Evolutionary conservation across 1,284 basidiomycete genomes (phyloP), one percentile per base, ranked within the genome.

Genomic region (Schizophyllum amplum): DNA sequence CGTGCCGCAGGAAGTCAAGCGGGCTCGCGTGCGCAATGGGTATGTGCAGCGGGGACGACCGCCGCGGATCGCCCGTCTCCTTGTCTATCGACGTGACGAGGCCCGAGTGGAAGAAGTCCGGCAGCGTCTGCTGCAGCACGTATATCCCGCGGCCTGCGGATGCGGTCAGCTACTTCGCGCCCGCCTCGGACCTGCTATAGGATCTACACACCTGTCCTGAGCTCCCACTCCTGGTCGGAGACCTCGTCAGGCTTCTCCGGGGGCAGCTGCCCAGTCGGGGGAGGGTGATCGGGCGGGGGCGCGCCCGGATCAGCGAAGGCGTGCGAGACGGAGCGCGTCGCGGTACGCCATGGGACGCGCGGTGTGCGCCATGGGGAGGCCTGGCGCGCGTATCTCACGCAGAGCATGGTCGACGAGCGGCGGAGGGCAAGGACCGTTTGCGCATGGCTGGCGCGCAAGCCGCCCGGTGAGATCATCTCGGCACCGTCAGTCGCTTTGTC

Each of bases 101-200:
- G 0, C 88, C 89, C 4, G 74, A 74, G 13, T 74, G 66, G 66
- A 91, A 91, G 69, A 90, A 90, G n/a, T 77, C 74, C 0, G 86
- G 86, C 1, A 90, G 75, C 0, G 88, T 89, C 60, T 80, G 73
- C 63, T 81, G 81, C 1, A 91, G 73, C 48, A 87, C 73, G 65
- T 82, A 80, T 54, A 87, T 84, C 2, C 84, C 86, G 42, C 87
- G 81, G 52, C 87, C 87, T 90, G 61, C 47, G 52, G 52, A 47
- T 24, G 58, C 54, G 25, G 47, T n/a, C 53, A n/a, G 46, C 51
- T 53, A 21, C 24, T 52, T 26, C 50, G 27, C 57, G 62, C 55
- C 24, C 5, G 24, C 7, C 17, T 13, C 9, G 46, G 24, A 2
- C 7, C 23, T 52, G 53, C 15, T 15, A 54, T 24, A 17, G 56